Evolutionary conservation across 2,329 filamentous ascomycete species (phyloP).

Genomic region (Alternaria ventricosa): DNA sequence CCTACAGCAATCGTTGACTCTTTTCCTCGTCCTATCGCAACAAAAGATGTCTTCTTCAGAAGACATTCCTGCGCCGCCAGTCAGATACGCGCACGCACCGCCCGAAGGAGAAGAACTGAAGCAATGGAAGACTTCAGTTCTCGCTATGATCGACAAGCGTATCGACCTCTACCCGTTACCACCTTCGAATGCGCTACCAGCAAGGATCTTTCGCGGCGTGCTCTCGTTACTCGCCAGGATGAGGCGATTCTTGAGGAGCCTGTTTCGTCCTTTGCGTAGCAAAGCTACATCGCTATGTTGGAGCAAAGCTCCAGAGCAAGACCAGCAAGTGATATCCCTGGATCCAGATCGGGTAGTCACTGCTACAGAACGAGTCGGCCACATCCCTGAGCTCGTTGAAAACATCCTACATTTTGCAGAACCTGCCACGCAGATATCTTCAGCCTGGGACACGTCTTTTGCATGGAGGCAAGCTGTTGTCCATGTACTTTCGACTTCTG

Average conservation of each 20-base stretch:
- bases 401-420: too few relatives aligned
- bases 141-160: not conserved
- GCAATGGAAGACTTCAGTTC: not conserved
- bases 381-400: not conserved
- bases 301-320: too few relatives aligned
- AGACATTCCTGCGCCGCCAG: not conserved
- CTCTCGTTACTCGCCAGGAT: not conserved
- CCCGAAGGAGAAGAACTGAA: not conserved
- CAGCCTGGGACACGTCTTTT: too few relatives aligned
- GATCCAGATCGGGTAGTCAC: not conserved
- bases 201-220: not conserved
- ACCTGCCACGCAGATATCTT: too few relatives aligned
- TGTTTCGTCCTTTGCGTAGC: too few relatives aligned
- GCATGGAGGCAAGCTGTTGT: too few relatives aligned
- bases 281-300: too few relatives aligned
- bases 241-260: not conserved
- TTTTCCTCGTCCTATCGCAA: not conserved
- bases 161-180: not conserved
- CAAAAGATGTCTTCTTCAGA: not conserved
- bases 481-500: too few relatives aligned
- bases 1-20: not conserved
- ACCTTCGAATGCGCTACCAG: too few relatives aligned
- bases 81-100: not conserved
- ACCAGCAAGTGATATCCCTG: too few relatives aligned
- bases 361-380: not conserved